Evolutionary conservation across 2,329 filamentous ascomycete genomes (phyloP).

Genomic region (Arthroderma sp.): DNA sequence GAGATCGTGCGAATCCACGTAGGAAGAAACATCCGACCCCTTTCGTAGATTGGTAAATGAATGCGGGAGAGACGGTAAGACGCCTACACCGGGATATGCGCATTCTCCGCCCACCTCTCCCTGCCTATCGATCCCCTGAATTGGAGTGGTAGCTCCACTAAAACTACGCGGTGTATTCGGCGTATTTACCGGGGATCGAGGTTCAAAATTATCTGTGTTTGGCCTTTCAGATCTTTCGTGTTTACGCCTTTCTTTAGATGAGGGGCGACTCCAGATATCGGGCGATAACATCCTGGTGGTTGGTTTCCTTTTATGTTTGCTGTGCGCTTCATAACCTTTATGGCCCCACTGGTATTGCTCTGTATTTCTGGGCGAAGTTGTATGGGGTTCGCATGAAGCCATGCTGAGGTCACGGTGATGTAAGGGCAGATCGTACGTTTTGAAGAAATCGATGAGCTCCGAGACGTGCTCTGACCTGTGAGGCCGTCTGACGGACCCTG

Average conservation of each 20-base stretch:
- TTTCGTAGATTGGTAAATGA: background rate
- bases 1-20: background rate
- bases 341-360: too few species aligned
- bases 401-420: background rate
- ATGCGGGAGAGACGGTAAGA: slow-evolving; percentile 6
- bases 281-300: background rate
- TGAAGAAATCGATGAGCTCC: slow-evolving; percentile 26
- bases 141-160: too few species aligned
- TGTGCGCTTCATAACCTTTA: too few species aligned
- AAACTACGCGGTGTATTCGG: too few species aligned
- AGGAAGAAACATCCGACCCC: background rate
- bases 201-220: too few species aligned
- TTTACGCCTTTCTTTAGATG: background rate
- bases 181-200: too few species aligned
- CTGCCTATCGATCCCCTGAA: background rate
- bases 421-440: slow-evolving; percentile 16
- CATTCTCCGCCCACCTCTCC: slow-evolving; percentile 8
- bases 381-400: too few species aligned
- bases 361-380: too few species aligned
- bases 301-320: background rate
- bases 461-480: slow-evolving; percentile 21
- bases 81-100: slow-evolving; percentile 7
- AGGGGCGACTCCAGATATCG: slow-evolving; percentile 1
- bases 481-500: slow-evolving; percentile 19
- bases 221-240: background rate